Evolutionary conservation across 768 basidiomycete species (phyloP), one percentile per base, ranked within the genome.

Genomic region (Filobasidium floriforme): DNA sequence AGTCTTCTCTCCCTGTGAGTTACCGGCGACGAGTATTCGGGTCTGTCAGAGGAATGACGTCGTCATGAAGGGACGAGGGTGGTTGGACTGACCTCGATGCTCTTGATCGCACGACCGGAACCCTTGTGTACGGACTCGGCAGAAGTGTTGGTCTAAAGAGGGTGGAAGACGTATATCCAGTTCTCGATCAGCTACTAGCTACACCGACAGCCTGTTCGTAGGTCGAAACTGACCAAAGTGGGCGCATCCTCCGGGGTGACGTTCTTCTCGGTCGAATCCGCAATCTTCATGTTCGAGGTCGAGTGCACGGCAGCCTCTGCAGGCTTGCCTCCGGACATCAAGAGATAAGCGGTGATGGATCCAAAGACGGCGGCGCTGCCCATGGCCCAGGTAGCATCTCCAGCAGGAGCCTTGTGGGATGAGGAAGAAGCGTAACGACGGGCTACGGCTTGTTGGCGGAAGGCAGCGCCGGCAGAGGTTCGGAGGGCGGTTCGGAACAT

Each of bases 401-500:
- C 63, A 15, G 41, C 41, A n/a, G 51, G 44, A 7, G 59, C 37
- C 60, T 61, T 61, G 51, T 49, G 44, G 29, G 41, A 61, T 29
- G 40, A 37, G 32, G 32, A 37, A 37, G 46, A 68, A 51, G 67
- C 67, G 57, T 59, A 68, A 65, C 67, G 67, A 28, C 63, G 62
- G 28, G 60, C 60, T 19, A 64, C 41, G 61, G 67, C 28, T 26
- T 32, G 51, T 11, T 51, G 63, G 29, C 59, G 59, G 63, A 41
- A 46, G 29, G 49, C 59, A 40, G 63, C 49, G 32, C 43, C 29
- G 41, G 67, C 44, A 19, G 51, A 28, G 63, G 60, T 60, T 18
- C 65, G 65, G 49, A 66, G 65, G 28, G 60, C 60, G 59, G 59
- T 44, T 66, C 60, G 59, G 65, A 66, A 66, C 65, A 66, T 66